Conservation (phyloP, 2,329 filamentous ascomycete species). For the Ceratocystis smalleyi region DNA sequence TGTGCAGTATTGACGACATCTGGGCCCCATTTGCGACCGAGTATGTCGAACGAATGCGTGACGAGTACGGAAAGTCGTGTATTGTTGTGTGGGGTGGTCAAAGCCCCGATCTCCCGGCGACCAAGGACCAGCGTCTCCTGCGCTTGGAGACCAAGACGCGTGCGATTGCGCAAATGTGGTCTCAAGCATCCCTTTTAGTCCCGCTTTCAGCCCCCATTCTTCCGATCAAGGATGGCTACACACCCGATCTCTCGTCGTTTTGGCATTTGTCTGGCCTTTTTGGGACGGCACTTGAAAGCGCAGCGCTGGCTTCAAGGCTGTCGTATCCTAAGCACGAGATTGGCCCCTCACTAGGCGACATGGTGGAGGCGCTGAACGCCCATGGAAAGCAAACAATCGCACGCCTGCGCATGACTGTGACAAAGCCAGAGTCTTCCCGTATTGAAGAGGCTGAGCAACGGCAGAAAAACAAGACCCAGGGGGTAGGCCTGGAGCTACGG, state of each 20-base stretch:
- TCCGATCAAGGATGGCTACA: slow-evolving; percentile 33
- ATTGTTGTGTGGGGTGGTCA: slow-evolving; percentile 82
- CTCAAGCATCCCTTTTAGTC: slow-evolving; percentile 60
- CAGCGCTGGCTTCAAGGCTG: slow-evolving; percentile 61
- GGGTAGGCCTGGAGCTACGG: neutral
- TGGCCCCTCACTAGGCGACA: slow-evolving; percentile 39
- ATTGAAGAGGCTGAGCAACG: neutral
- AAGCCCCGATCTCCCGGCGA: slow-evolving; percentile 26
- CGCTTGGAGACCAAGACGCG: slow-evolving; percentile 60
- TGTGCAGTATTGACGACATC: slow-evolving; percentile 57
- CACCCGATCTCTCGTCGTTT: slow-evolving; percentile 44
- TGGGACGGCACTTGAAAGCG: slow-evolving; percentile 60
- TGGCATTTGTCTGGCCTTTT: slow-evolving; percentile 76
- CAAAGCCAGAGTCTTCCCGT: neutral
- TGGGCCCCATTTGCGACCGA: slow-evolving; percentile 64
- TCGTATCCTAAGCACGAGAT: slow-evolving; percentile 28
- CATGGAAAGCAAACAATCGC: slow-evolving; percentile 70
- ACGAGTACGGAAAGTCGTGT: slow-evolving; percentile 78
- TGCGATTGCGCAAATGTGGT: slow-evolving; percentile 51
- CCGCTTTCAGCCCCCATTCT: slow-evolving; percentile 49
- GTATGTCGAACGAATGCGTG: slow-evolving; percentile 63
- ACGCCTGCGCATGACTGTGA: slow-evolving; percentile 52
- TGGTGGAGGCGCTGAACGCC: slow-evolving; percentile 53
- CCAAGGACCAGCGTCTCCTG: slow-evolving; percentile 26
- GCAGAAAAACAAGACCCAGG: neutral